These are phyloP conservation scores for Chaetomium globosum DNA, from an alignment of 2,329 filamentous ascomycete species.

Conservation along the genomic window DNA sequence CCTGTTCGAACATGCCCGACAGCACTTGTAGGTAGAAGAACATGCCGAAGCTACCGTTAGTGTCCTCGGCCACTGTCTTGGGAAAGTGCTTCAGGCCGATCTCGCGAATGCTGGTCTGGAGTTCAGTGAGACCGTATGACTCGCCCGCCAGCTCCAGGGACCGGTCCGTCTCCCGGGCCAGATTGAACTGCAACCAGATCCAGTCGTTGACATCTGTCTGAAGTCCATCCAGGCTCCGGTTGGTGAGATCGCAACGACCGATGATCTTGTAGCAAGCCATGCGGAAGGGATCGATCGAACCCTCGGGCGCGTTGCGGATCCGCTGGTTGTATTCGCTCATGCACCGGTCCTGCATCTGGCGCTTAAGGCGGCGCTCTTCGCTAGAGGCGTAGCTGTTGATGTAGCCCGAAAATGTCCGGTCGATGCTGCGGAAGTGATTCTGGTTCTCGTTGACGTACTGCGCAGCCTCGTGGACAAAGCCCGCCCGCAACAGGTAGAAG, in stretches of 20 bases:
- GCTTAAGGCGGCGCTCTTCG: constrained; percentile 73
- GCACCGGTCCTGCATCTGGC: constrained; percentile 82
- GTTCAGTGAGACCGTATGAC: constrained; percentile 65
- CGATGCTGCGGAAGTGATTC: constrained; percentile 82
- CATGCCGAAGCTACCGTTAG: constrained; percentile 76
- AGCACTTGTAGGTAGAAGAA: constrained; percentile 93
- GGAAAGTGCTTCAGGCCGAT: constrained; percentile 91
- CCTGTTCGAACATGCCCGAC: constrained; percentile 91
- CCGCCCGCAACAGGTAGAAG: constrained; percentile 86
- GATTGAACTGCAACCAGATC: constrained; percentile 72
- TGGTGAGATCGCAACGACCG: constrained; percentile 71
- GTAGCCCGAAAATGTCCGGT: constrained; percentile 86
- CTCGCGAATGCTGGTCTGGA: constrained; percentile 79
- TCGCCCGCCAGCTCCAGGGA: constrained; percentile 67
- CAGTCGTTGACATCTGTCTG: constrained; percentile 69
- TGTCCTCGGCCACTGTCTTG: constrained; percentile 74
- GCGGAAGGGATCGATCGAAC: constrained; percentile 88
- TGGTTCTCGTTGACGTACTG: constrained; percentile 81
- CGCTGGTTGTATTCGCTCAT: constrained; percentile 88
- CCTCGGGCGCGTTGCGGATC: constrained; percentile 78
- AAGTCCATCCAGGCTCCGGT: constrained; percentile 64
- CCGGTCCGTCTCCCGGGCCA: constrained; percentile 66
- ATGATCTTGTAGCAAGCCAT: constrained; percentile 99
- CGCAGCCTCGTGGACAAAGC: constrained; percentile 80
- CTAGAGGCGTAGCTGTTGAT: constrained; percentile 80